Base-by-base conservation (phyloP, 345 rosid species). In the Excoecaria cochinchinensis region DNA sequence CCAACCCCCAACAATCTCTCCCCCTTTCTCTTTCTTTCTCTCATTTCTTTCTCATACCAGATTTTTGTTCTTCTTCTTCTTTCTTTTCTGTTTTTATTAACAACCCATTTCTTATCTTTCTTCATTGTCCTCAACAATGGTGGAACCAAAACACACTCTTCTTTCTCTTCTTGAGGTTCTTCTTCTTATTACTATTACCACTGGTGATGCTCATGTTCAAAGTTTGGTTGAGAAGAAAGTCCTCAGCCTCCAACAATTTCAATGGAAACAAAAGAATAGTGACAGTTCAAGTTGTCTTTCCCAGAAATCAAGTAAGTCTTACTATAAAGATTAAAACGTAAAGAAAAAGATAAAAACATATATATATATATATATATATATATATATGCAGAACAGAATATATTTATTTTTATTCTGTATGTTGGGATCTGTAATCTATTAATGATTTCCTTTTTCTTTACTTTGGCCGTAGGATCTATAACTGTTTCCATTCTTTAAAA, bases 281-380 rank as follows among this genome's bases (percentile, higher is more conserved):
- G 5, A 36, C 5, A 8, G 13, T 25, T 25, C 69, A 31, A 79
- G 36, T 71, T 88, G 89, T 71, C 67, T 80, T 75, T 71, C 88
- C 74, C 87, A 79, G 8, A 84, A 83, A 77, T 78, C 94, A 74
- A 88, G 94, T 88, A 75, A 85, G 89, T 77, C 64, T 16, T 47
- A 4, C 52, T 36, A 25, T 19, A 59, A 4, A 8, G 8, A 55
- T 8, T 44, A 44, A 44, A 44, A 44, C 1, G 48, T 22, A 59
- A 4, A 13, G 8, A 55, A 44, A 17, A 46, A n/a, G 7, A 25
- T 12, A 14, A 56, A 11, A 19, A 31, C 39, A 13, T 39, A 59
- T 42, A 50, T 21, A 25, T 6, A 6, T 14, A 38, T 14, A 9
- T 17, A 9, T 14, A n/a, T 16, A 19, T 14, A 21, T 62, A 25